Evolutionary conservation across 2,329 filamentous ascomycete species (phyloP).

Genomic region (Raffaelea ambrosiae): DNA sequence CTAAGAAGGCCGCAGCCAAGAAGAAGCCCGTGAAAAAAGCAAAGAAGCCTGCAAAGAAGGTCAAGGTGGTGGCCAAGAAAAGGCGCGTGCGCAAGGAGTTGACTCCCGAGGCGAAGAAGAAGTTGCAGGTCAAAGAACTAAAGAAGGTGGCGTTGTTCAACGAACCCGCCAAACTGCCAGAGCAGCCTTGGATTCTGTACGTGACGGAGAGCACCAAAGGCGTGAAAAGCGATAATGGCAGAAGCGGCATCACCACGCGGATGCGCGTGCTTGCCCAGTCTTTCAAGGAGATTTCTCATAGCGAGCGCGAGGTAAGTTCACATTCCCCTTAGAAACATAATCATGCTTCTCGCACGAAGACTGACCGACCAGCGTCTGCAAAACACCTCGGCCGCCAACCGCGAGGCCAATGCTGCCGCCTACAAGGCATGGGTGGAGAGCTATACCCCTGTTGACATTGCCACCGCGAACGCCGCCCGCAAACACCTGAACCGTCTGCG

Average conservation of each 20-base stretch:
- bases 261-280: constrained; percentile 19
- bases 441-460: constrained; percentile 29
- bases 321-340: no score
- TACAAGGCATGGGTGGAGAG: constrained; percentile 41
- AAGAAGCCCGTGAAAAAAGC: no score
- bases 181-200: constrained; percentile 29
- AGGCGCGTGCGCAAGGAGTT: constrained; percentile 18
- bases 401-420: constrained; percentile 26
- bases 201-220: constrained; percentile 22
- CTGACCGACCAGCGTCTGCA: constrained; percentile 32
- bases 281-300: constrained; percentile 30
- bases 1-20: constrained; percentile 14
- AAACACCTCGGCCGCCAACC: constrained; percentile 29
- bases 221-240: neutral
- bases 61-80: constrained; percentile 16
- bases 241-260: constrained; percentile 7
- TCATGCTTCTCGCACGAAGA: no score
- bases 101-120: constrained; percentile 29
- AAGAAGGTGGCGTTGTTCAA: constrained; percentile 32
- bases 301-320: constrained; percentile 35
- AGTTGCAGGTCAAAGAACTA: constrained; percentile 24
- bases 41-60: constrained; percentile 15
- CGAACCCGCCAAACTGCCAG: constrained; percentile 26
- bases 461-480: constrained; percentile 40
- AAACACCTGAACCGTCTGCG: constrained; percentile 27